Conservation (phyloP, 768 basidiomycete genomes). For the Cubamyces lactineus region DNA sequence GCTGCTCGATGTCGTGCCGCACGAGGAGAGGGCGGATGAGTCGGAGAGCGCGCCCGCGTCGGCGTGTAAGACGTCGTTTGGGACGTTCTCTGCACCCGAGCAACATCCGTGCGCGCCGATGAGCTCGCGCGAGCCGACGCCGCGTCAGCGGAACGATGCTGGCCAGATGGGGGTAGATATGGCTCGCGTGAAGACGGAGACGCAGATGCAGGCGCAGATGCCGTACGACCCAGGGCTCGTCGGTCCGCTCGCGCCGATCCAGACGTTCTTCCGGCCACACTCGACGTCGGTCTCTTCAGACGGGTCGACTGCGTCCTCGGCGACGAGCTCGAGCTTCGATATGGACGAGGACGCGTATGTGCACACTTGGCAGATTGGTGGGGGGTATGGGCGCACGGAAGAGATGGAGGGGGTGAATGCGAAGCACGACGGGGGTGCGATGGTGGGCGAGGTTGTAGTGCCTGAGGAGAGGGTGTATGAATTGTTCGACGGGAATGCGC, state of each 20-base stretch:
- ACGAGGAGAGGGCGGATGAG: not conserved
- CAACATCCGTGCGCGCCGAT: not conserved
- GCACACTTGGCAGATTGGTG: not conserved
- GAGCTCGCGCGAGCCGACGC: slow-evolving; percentile 1
- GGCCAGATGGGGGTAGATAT: not conserved
- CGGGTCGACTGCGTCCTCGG: not conserved
- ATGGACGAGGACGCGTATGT: not conserved
- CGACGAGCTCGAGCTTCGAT: slow-evolving; percentile 1
- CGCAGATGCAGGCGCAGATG: not conserved
- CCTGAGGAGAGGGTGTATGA: not conserved
- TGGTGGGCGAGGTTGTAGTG: not conserved
- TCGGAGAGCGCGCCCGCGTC: slow-evolving; percentile 3
- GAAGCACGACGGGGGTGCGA: not conserved
- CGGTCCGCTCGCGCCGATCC: not conserved
- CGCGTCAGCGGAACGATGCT: not conserved
- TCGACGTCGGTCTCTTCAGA: slow-evolving; percentile 17
- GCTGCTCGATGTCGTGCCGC: slow-evolving; percentile 9
- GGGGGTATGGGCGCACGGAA: not conserved
- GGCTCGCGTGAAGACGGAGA: not conserved
- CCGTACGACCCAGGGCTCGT: slow-evolving; percentile 4
- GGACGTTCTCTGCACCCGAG: not conserved
- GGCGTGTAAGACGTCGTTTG: not conserved
- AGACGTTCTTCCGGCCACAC: slow-evolving; percentile 5
- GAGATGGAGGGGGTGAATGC: not conserved
- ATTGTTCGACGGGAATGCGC: not conserved